phyloP scores from a whole-genome alignment of 768 basidiomycete genomes.

The Trametes cubensis region DNA sequence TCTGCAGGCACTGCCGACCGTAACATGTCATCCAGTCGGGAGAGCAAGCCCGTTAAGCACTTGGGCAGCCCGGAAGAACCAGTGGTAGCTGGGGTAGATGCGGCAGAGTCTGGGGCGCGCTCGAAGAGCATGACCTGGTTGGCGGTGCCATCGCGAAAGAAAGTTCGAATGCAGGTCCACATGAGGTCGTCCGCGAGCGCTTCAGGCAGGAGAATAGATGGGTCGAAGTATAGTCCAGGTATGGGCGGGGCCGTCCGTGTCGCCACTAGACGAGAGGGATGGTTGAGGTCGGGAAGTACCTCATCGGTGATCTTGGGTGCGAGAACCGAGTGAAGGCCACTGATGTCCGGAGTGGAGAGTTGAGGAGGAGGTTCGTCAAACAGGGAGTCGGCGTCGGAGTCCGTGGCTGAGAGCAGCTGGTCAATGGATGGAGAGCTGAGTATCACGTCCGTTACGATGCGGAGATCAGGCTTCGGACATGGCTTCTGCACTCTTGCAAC shows the following conservation, averaged over 20 bases:
- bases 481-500: not conserved
- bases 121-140: conserved; percentile 93
- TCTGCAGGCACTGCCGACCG: conserved; percentile 50
- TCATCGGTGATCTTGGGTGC: conserved; percentile 11
- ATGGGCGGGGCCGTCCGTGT: conserved; percentile 54
- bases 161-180: conserved; percentile 56
- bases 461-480: conserved; percentile 5
- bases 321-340: conserved; percentile 1
- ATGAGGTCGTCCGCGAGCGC: conserved; percentile 54
- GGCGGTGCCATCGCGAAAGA: conserved; percentile 51
- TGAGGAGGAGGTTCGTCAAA: conserved; percentile 46
- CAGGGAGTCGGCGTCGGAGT: conserved; percentile 44
- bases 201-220: conserved; percentile 50
- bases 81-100: conserved; percentile 1
- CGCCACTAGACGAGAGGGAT: conserved; percentile 28
- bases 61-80: conserved; percentile 54
- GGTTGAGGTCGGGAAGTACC: not conserved
- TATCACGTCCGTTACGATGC: conserved; percentile 14
- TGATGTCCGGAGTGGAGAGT: not conserved
- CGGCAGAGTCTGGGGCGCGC: conserved; percentile 35
- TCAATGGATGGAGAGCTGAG: conserved; percentile 7
- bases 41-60: conserved; percentile 56
- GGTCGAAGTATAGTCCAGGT: conserved; percentile 65
- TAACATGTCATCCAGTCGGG: conserved; percentile 51
- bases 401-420: conserved; percentile 9